A percentile compares a stretch with the other conserved stretches of the same genome.
phyloP scores from a whole-genome alignment of 1,139 yeast species.

The Suhomyces anneliseae region DNA sequence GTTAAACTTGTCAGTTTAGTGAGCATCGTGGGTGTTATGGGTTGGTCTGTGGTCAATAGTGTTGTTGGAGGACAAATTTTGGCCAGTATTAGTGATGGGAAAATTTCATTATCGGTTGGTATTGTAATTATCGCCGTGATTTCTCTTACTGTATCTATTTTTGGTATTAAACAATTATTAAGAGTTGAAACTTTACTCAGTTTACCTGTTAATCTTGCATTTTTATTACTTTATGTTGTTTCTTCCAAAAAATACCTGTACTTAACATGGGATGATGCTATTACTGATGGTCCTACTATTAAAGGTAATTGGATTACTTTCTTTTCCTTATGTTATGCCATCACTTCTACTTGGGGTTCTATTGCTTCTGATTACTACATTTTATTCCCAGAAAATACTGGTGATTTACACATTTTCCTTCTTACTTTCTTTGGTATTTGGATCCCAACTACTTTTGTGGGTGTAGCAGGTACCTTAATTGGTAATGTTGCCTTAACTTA shows the following conservation, averaged over 20 bases:
- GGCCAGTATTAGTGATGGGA: slow-evolving; percentile 59
- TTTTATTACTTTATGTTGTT: slow-evolving; percentile 67
- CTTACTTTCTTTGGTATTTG: slow-evolving; percentile 70
- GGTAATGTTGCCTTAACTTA: slow-evolving; percentile 70
- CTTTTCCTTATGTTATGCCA: slow-evolving; percentile 73
- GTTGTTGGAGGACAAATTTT: slow-evolving; percentile 86
- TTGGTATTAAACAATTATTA: slow-evolving; percentile 72
- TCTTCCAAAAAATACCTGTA: slow-evolving; percentile 55
- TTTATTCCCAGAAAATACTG: slow-evolving; percentile 73
- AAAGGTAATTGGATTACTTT: slow-evolving; percentile 73
- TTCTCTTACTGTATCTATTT: slow-evolving; percentile 66
- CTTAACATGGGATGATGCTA: slow-evolving; percentile 39
- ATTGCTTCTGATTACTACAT: slow-evolving; percentile 84
- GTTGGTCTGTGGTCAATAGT: slow-evolving; percentile 84
- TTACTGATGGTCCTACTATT: slow-evolving; percentile 37
- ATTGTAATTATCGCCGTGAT: slow-evolving; percentile 66
- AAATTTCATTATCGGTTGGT: slow-evolving; percentile 70
- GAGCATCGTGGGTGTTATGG: slow-evolving; percentile 72
- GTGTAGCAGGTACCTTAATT: slow-evolving; percentile 67
- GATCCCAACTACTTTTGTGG: slow-evolving; percentile 78
- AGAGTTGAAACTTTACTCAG: slow-evolving; percentile 69
- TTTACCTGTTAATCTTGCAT: slow-evolving; percentile 68
- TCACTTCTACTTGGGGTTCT: slow-evolving; percentile 90
- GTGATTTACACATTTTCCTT: slow-evolving; percentile 54
- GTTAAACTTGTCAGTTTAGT: slow-evolving; percentile 71